Evolutionary conservation across 805 yeast genomes (phyloP), one percentile per base, ranked within the genome.

Genomic region (Suhomyces emberorum): DNA sequence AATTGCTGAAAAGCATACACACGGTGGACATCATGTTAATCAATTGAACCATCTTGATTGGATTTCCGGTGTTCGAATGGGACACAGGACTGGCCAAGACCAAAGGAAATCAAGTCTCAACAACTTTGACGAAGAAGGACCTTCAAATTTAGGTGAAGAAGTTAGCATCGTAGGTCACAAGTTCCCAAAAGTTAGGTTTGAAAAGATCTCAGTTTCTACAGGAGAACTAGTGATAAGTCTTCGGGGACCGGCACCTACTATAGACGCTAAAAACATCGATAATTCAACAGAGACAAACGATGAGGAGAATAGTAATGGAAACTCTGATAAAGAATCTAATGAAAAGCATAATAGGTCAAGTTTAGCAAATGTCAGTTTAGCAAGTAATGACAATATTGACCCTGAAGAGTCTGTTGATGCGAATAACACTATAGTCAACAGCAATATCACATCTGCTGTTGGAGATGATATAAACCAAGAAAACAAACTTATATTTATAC

Each of bases 21-120:
- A 65, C 39, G 17, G 45, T 15, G 53, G 49, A 11, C 41, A 44
- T 22, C 39, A 43, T 56, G 64, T 50, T 39, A 69, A 64, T 38
- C 74, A 75, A 37, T 54, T 76, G 20, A 79, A 82, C 47, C 95
- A 87, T 52, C 63, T 91, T 42, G 81, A 83, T 44, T 91, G 98
- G 98, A 80, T 95, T 25, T 81, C 96, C 0, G 97, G 98, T 34
- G 95, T 91, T 6, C 70, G 88, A 39, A 77, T 91, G 44, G 87
- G 87, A 1, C 26, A n/a, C 12, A 64, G 69, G 28, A 55, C 76
- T 7, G 75, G 74, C 3, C 62, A 65, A 38, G 51, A 56, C 7
- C 59, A 70, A 21, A 29, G 36, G 7, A 30, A 40, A 7, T 37
- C 34, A 3, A 31, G 36, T 27, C 15, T 31, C 3, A 63, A 60